Conservation (phyloP, 23 red algal genomes). For the Rhodosorus marinus region DNA sequence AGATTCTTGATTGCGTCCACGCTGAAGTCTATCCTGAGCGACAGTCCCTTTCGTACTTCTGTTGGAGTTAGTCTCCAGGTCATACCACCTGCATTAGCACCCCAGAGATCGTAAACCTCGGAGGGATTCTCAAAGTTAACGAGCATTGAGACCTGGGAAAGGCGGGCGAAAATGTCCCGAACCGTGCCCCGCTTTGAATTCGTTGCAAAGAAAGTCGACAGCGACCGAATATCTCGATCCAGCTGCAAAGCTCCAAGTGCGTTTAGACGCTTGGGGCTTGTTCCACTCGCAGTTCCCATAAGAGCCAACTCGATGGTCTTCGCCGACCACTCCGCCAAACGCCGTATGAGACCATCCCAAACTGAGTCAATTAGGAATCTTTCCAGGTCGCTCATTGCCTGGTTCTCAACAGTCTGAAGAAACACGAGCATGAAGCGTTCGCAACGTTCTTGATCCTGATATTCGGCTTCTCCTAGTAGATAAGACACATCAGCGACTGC, state of each 20-base stretch:
- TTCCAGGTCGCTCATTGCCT: conserved; percentile 31
- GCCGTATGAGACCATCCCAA: conserved; percentile 72
- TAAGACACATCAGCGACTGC: conserved; percentile 3
- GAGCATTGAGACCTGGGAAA: conserved; percentile 48
- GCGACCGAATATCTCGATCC: conserved; percentile 51
- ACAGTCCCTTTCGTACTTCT: conserved; percentile 35
- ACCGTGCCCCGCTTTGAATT: conserved; percentile 44
- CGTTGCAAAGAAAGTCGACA: conserved; percentile 37
- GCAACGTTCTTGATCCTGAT: conserved; percentile 3
- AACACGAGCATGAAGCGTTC: conserved; percentile 24
- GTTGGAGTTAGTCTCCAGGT: conserved; percentile 31
- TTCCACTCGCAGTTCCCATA: background rate
- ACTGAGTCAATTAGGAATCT: conserved; percentile 44
- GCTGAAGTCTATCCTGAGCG: conserved; percentile 28
- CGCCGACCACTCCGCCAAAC: conserved; percentile 51
- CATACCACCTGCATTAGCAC: conserved; percentile 39
- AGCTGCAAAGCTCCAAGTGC: conserved; percentile 41
- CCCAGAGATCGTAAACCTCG: conserved; percentile 62
- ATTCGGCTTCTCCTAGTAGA: conserved; percentile 12
- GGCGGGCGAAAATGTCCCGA: conserved; percentile 68
- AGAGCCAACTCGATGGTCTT: conserved; percentile 30
- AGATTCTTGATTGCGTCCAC: conserved; percentile 22
- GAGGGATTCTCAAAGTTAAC: conserved; percentile 67
- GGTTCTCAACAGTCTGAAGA: conserved; percentile 15
- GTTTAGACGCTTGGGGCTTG: conserved; percentile 9